These are phyloP conservation scores for Mycosarcoma mackinlayi DNA, from an alignment of 1,284 basidiomycete genomes.

Conservation along the genomic window DNA sequence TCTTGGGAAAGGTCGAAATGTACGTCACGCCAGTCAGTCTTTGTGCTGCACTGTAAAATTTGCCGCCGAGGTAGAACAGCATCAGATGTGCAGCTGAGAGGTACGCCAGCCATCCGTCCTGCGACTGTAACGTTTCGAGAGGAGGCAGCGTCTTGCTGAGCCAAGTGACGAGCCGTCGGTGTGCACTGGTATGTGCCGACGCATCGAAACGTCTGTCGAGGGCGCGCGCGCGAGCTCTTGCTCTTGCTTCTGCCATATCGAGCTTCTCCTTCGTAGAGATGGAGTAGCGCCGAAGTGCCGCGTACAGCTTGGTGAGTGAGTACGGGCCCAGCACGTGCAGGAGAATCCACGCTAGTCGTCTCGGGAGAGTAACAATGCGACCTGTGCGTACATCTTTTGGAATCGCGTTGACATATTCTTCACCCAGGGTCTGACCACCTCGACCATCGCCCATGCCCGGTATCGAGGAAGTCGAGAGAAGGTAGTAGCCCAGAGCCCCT, in stretches of 20 bases:
- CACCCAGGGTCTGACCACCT: constrained; percentile 69
- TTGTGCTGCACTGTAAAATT: constrained; percentile 68
- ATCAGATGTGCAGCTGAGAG: constrained; percentile 68
- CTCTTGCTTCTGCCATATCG: constrained; percentile 19
- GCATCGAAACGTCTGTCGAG: constrained; percentile 13
- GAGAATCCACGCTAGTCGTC: constrained; percentile 60
- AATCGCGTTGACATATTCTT: constrained; percentile 69
- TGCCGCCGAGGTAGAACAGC: constrained; percentile 69
- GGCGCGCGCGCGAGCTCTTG: constrained; percentile 20
- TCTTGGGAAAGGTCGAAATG: constrained; percentile 49
- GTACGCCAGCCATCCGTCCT: constrained; percentile 62
- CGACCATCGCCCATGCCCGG: constrained; percentile 27
- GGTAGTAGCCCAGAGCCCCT: constrained; percentile 67
- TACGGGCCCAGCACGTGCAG: constrained; percentile 67
- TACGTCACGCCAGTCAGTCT: constrained; percentile 66
- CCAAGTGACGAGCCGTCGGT: constrained; percentile 19
- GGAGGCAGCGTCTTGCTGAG: constrained; percentile 54
- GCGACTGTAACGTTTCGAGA: constrained; percentile 63
- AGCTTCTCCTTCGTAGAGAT: constrained; percentile 11
- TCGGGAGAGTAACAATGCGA: constrained; percentile 51
- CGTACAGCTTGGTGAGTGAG: constrained; percentile 59
- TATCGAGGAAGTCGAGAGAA: constrained; percentile 59
- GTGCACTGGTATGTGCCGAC: background rate
- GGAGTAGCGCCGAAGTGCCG: constrained; percentile 42
- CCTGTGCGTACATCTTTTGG: constrained; percentile 59